A percentile compares a stretch with the other conserved stretches of the same genome.
These are phyloP conservation scores for Apiospora malaysiana DNA, from an alignment of 2,329 filamentous ascomycete genomes.

Conservation along the genomic window DNA sequence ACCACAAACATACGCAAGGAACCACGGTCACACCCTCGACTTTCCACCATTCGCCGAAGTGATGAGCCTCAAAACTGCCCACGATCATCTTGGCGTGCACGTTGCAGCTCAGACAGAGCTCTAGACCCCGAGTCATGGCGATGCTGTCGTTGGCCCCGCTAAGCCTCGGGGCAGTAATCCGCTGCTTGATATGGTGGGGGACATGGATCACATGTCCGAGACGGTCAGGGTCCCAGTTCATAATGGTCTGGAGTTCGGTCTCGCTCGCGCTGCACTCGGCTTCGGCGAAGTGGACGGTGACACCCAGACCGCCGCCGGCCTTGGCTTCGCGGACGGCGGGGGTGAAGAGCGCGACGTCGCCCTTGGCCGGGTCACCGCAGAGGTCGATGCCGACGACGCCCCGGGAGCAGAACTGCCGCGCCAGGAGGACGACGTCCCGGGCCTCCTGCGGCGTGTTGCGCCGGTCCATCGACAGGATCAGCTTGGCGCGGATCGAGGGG, in stretches of 20 bases:
- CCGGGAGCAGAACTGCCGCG: slow-evolving; percentile 54
- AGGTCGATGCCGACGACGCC: slow-evolving; percentile 77
- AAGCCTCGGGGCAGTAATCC: slow-evolving; percentile 47
- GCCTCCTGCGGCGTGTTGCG: slow-evolving; percentile 65
- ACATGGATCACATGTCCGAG: slow-evolving; percentile 83
- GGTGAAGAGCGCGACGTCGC: slow-evolving; percentile 65
- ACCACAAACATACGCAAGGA: slow-evolving; percentile 65
- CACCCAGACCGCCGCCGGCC: slow-evolving; percentile 53
- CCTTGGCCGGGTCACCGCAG: slow-evolving; percentile 74
- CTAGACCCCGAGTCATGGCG: slow-evolving; percentile 62
- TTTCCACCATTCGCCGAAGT: slow-evolving; percentile 76
- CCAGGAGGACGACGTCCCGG: slow-evolving; percentile 67
- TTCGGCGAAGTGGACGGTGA: slow-evolving; percentile 84
- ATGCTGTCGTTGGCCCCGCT: slow-evolving; percentile 33
- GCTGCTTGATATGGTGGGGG: slow-evolving; percentile 60
- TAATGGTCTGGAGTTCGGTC: slow-evolving; percentile 66
- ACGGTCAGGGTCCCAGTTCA: slow-evolving; percentile 70
- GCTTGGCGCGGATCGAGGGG: slow-evolving; percentile 59
- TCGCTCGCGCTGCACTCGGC: slow-evolving; percentile 60
- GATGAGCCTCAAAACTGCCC: slow-evolving; percentile 71
- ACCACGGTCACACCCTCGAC: slow-evolving; percentile 65
- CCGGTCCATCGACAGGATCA: slow-evolving; percentile 80
- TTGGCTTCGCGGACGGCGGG: slow-evolving; percentile 64
- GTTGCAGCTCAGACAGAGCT: slow-evolving; percentile 82
- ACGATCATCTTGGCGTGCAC: slow-evolving; percentile 76